These are phyloP conservation scores for Sisymbrium altissimum DNA, from an alignment of 345 rosid species.

Conservation along the genomic window DNA sequence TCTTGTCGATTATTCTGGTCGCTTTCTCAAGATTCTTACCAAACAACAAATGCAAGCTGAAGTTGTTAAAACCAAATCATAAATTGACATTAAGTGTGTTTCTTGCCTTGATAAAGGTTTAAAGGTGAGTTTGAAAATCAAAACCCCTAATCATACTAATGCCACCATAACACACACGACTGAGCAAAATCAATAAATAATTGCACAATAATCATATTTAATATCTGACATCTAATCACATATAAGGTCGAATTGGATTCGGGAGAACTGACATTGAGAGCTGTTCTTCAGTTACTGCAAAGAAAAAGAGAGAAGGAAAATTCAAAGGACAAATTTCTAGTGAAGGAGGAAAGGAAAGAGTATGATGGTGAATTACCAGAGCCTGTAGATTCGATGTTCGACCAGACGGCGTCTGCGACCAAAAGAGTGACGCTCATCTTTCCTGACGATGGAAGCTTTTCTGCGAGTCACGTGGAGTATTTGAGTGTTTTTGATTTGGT, in stretches of 20 bases:
- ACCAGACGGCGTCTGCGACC: constrained; percentile 65
- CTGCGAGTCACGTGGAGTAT: no score
- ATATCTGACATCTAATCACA: background rate
- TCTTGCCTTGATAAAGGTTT: background rate
- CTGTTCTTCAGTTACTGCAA: constrained; percentile 72
- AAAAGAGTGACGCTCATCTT: constrained; percentile 38
- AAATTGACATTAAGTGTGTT: background rate
- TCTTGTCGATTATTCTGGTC: constrained; percentile 67
- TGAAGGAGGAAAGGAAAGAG: background rate
- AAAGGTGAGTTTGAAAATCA: background rate
- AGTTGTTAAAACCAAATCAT: background rate
- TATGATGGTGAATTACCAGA: constrained; percentile 36
- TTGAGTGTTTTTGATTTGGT: no score
- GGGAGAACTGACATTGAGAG: constrained; percentile 56
- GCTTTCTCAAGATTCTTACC: constrained; percentile 90
- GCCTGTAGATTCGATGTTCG: constrained; percentile 47
- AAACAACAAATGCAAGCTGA: constrained; percentile 79
- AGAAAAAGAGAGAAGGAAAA: background rate
- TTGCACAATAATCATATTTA: background rate
- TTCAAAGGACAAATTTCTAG: background rate
- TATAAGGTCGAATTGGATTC: background rate
- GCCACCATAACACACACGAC: background rate
- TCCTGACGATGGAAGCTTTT: background rate
- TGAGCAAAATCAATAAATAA: no score
- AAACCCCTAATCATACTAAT: background rate